These are phyloP conservation scores for Penicillium fuscoglaucum DNA, from an alignment of 2,329 filamentous ascomycete genomes.

Conservation along the genomic window DNA sequence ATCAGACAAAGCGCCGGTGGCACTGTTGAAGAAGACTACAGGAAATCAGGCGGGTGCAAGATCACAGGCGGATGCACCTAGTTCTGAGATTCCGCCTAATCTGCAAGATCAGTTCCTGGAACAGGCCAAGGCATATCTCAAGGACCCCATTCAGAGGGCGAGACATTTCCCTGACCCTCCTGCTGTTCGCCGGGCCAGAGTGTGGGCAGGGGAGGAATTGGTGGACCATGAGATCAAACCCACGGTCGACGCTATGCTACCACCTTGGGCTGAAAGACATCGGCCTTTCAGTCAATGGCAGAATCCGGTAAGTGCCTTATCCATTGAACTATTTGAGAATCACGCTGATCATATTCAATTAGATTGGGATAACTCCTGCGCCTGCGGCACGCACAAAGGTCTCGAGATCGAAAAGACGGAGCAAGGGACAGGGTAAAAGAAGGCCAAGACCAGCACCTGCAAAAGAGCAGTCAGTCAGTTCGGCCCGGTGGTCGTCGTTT, in stretches of 20 bases:
- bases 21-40: neutral
- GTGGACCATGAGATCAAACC: neutral
- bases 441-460: neutral
- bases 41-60: neutral
- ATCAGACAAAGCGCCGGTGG: neutral
- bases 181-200: conserved; percentile 1
- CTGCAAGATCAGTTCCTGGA: conserved; percentile 3
- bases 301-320: neutral
- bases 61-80: neutral
- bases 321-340: neutral
- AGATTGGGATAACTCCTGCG: neutral
- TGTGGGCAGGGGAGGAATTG: conserved; percentile 11
- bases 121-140: neutral
- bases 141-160: neutral
- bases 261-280: conserved; percentile 3
- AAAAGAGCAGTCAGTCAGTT: neutral
- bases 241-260: neutral
- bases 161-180: conserved; percentile 8
- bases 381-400: neutral
- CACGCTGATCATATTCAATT: neutral
- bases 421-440: neutral
- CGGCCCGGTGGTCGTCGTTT: conserved; percentile 1
- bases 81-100: neutral
- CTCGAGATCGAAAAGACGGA: neutral
- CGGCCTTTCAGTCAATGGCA: conserved; percentile 5